These are phyloP conservation scores for Aspergillus oerlinghausenensis DNA, from an alignment of 2,329 filamentous ascomycete genomes.

Conservation along the genomic window DNA sequence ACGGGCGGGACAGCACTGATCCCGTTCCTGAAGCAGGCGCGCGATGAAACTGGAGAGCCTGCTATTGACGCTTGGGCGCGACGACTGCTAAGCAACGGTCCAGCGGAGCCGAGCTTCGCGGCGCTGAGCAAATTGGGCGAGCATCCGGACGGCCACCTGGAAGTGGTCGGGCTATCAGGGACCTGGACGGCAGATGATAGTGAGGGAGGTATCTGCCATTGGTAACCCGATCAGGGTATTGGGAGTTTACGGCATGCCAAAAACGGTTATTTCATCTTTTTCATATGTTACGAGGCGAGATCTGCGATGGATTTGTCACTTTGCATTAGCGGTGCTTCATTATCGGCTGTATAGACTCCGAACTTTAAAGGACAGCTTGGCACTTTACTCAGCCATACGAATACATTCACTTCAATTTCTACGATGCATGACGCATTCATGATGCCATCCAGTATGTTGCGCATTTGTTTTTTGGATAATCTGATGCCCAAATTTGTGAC, in stretches of 20 bases:
- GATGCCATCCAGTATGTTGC: neutral
- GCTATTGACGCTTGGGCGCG: constrained; percentile 67
- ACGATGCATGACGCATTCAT: neutral
- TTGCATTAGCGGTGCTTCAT: neutral
- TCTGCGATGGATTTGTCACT: neutral
- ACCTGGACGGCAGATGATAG: constrained; percentile 87
- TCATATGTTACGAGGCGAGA: neutral
- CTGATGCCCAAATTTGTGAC: neutral
- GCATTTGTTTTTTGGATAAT: neutral
- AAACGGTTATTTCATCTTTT: neutral
- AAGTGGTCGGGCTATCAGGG: constrained; percentile 69
- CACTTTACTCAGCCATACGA: neutral
- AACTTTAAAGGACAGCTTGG: neutral
- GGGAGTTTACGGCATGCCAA: neutral
- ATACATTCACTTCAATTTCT: neutral
- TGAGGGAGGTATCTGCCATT: constrained; percentile 58
- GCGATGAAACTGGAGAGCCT: constrained; percentile 92
- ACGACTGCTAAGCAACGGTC: constrained; percentile 53
- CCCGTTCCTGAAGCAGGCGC: constrained; percentile 91
- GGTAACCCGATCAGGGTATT: constrained; percentile 30
- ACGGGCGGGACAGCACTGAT: constrained; percentile 93
- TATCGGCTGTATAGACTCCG: neutral
- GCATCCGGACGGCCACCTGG: constrained; percentile 50
- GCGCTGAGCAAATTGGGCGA: constrained; percentile 51
- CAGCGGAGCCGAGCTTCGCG: constrained; percentile 33